Evolutionary conservation across 2,329 filamentous ascomycete species (phyloP).

Genomic region (Penicillium sp.): DNA sequence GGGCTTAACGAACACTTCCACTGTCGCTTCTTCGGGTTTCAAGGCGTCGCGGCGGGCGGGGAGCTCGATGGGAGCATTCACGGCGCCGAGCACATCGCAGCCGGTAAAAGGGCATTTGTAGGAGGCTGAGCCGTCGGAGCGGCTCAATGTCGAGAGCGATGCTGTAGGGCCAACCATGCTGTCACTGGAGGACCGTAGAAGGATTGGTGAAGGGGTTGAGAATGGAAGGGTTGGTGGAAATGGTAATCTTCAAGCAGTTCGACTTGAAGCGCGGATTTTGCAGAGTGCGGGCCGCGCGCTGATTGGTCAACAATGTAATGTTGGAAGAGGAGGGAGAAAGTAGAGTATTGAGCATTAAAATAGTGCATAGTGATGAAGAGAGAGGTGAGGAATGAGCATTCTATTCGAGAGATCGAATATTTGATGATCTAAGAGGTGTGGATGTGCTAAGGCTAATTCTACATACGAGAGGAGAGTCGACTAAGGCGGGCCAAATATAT

Average conservation of each 20-base stretch:
- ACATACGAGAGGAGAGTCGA: too few relatives aligned
- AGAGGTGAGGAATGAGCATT: too few relatives aligned
- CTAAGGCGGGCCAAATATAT: too few relatives aligned
- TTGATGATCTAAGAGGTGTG: too few relatives aligned
- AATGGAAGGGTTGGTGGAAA: slow-evolving; percentile 5
- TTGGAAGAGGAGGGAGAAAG: too few relatives aligned
- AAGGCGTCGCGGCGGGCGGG: slow-evolving; percentile 76
- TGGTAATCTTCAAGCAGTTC: neutral
- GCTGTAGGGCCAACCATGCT: slow-evolving; percentile 42
- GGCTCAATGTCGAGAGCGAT: slow-evolving; percentile 38
- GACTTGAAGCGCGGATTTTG: slow-evolving; percentile 10
- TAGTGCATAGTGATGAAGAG: too few relatives aligned
- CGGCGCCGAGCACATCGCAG: slow-evolving; percentile 80
- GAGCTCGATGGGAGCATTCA: slow-evolving; percentile 93
- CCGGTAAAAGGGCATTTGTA: slow-evolving; percentile 56
- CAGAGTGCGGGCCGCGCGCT: slow-evolving; percentile 18
- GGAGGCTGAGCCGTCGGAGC: slow-evolving; percentile 46
- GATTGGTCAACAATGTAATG: slow-evolving; percentile 17
- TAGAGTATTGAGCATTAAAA: too few relatives aligned
- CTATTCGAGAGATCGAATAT: too few relatives aligned
- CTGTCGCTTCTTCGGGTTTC: slow-evolving; percentile 83
- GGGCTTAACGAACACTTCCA: slow-evolving; percentile 90
- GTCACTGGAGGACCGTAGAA: slow-evolving; percentile 7
- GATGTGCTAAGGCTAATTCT: too few relatives aligned
- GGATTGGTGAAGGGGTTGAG: neutral